A percentile compares a stretch with the other conserved stretches of the same genome.
Conservation (phyloP, 768 basidiomycete species). For the Lentinula guzmanii region DNA sequence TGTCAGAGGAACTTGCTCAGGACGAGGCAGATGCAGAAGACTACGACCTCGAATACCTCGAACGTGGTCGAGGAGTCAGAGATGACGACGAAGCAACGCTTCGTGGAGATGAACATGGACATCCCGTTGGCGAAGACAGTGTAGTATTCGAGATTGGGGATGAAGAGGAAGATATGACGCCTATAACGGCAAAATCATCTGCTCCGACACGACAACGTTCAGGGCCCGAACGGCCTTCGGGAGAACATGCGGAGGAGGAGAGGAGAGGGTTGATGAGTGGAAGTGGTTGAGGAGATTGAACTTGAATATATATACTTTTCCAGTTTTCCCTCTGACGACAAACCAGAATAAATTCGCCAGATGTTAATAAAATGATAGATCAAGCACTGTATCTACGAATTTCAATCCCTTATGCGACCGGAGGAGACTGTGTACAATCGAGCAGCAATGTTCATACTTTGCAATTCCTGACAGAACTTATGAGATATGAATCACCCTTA, state of each 20-base stretch:
- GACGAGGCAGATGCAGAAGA: constrained; percentile 92
- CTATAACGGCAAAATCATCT: constrained; percentile 29
- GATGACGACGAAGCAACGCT: constrained; percentile 73
- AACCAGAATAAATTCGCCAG: background rate
- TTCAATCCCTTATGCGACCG: constrained; percentile 73
- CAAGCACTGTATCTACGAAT: constrained; percentile 4
- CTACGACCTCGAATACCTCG: constrained; percentile 79
- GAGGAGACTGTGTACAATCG: constrained; percentile 84
- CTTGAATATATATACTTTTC: too few relatives aligned
- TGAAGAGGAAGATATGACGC: constrained; percentile 59
- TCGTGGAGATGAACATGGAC: constrained; percentile 52
- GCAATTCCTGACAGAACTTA: constrained; percentile 58
- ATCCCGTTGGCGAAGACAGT: constrained; percentile 50
- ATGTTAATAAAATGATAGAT: constrained; percentile 6
- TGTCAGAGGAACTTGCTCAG: constrained; percentile 96
- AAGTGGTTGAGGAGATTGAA: background rate
- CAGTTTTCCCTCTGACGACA: background rate
- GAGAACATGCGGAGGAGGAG: constrained; percentile 53
- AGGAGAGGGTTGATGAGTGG: constrained; percentile 51
- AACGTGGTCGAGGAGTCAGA: constrained; percentile 39
- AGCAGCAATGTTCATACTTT: constrained; percentile 93
- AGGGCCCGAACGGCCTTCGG: constrained; percentile 29
- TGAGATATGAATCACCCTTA: background rate
- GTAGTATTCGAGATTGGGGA: constrained; percentile 93
- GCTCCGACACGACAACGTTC: constrained; percentile 30